phyloP scores from a whole-genome alignment of 768 basidiomycete species.

The Artomyces pyxidatus region DNA sequence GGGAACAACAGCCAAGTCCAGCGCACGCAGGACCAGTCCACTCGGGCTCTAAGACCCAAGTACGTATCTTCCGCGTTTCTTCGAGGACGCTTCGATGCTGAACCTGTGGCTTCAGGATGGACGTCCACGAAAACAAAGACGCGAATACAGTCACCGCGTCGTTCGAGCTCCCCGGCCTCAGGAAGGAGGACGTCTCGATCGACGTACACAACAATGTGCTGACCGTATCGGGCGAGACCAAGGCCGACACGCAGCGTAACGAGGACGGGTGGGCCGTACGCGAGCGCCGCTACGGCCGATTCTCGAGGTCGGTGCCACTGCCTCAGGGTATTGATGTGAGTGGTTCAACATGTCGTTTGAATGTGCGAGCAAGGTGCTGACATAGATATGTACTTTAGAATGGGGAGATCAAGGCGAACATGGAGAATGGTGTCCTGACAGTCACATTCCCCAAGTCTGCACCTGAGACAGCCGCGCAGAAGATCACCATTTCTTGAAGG shows the following conservation, averaged over 20 bases:
- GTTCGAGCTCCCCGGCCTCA: conserved; percentile 52
- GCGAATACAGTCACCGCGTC: conserved; percentile 42
- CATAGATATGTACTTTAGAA: conserved; percentile 10
- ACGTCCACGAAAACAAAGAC: conserved; percentile 42
- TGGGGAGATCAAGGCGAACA: conserved; percentile 22
- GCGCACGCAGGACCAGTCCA: too few relatives aligned
- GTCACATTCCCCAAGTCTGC: conserved; percentile 21
- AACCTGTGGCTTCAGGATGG: conserved; percentile 36
- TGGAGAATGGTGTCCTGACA: conserved; percentile 23
- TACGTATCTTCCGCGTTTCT: too few relatives aligned
- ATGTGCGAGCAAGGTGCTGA: too few relatives aligned
- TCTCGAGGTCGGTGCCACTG: conserved; percentile 20
- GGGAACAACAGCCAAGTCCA: too few relatives aligned
- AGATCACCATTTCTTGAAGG: conserved; percentile 8
- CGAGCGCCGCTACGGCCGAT: conserved; percentile 23
- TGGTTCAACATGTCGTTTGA: not conserved
- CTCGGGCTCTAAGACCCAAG: not conserved
- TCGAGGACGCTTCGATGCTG: too few relatives aligned
- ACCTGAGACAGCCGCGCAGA: conserved; percentile 3
- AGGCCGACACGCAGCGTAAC: conserved; percentile 25
- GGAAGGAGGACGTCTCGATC: conserved; percentile 42
- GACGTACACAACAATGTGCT: conserved; percentile 44
- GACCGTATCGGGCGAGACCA: conserved; percentile 42
- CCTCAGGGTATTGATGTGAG: conserved; percentile 17
- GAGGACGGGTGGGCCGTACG: conserved; percentile 28